Percentiles rank a stretch among this genome's conserved stretches.
phyloP scores from a whole-genome alignment of 2,329 filamentous ascomycete species.

The Allantophomopsis cytisporea region DNA sequence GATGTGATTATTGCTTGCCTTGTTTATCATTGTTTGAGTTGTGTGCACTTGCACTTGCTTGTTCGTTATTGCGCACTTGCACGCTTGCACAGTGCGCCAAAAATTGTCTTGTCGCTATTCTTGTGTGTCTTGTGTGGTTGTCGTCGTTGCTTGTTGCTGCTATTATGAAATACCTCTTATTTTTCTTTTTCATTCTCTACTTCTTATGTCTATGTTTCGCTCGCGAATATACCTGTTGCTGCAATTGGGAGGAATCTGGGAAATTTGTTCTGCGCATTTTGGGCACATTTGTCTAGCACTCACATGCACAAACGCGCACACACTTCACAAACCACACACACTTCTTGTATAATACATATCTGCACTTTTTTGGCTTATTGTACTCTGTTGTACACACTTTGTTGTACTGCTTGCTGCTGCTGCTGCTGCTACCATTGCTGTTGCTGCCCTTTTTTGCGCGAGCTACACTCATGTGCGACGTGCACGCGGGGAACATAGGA shows the following conservation, averaged over 20 bases:
- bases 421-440: slow-evolving; percentile 4
- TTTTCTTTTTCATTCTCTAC: no score
- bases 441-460: slow-evolving; percentile 5
- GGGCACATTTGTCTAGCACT: slow-evolving; percentile 10
- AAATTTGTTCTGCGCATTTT: neutral
- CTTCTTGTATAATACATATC: slow-evolving; percentile 22
- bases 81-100: no score
- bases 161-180: slow-evolving; percentile 17
- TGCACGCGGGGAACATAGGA: no score
- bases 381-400: neutral
- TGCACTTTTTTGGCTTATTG: slow-evolving; percentile 10
- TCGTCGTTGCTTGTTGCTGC: no score
- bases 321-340: neutral
- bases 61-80: no score
- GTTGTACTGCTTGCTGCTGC: slow-evolving; percentile 5
- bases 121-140: no score
- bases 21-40: slow-evolving; percentile 11
- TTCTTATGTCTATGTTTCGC: no score
- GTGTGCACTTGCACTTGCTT: no score
- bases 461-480: neutral
- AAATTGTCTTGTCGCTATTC: no score
- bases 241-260: slow-evolving; percentile 6
- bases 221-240: slow-evolving; percentile 13
- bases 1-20: slow-evolving; percentile 48
- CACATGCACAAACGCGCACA: no score